Evolutionary conservation across 495 filamentous ascomycete species (phyloP).

Genomic region (Aspergillus saccharolyticus): DNA sequence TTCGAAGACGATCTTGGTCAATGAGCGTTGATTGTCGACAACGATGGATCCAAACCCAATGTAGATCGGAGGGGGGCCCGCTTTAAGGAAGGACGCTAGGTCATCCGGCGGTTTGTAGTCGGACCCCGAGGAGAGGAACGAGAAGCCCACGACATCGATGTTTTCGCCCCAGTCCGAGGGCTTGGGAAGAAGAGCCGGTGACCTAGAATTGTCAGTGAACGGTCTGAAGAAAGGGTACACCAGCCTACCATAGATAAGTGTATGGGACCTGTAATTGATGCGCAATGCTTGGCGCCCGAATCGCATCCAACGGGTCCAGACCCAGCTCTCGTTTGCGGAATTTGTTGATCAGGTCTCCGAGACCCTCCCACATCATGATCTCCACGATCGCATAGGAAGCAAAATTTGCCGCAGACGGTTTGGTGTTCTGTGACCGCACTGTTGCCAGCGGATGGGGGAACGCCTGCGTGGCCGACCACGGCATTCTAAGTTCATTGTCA

Average conservation of each 20-base stretch:
- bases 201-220: slow-evolving; percentile 29
- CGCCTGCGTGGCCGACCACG: slow-evolving; percentile 48
- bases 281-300: slow-evolving; percentile 61
- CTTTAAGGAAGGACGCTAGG: slow-evolving; percentile 58
- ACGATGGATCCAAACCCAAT: slow-evolving; percentile 83
- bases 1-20: slow-evolving; percentile 65
- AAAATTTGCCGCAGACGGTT: slow-evolving; percentile 59
- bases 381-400: slow-evolving; percentile 72
- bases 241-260: slow-evolving; percentile 68
- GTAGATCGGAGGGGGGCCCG: slow-evolving; percentile 67
- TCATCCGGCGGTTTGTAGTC: slow-evolving; percentile 60
- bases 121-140: slow-evolving; percentile 61
- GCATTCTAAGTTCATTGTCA: slow-evolving; percentile 44
- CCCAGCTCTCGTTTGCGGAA: slow-evolving; percentile 62
- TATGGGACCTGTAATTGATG: slow-evolving; percentile 64
- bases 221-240: neutral
- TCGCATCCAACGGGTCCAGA: slow-evolving; percentile 60
- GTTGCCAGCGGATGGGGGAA: slow-evolving; percentile 54
- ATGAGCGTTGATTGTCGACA: slow-evolving; percentile 62
- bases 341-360: slow-evolving; percentile 71
- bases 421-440: slow-evolving; percentile 47
- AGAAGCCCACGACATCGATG: slow-evolving; percentile 69
- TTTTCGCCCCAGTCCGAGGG: slow-evolving; percentile 70
- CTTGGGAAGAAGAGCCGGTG: slow-evolving; percentile 74
- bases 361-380: slow-evolving; percentile 75